Conservation (phyloP, 2,329 filamentous ascomycete genomes). For the Cladosporium colombiae region DNA sequence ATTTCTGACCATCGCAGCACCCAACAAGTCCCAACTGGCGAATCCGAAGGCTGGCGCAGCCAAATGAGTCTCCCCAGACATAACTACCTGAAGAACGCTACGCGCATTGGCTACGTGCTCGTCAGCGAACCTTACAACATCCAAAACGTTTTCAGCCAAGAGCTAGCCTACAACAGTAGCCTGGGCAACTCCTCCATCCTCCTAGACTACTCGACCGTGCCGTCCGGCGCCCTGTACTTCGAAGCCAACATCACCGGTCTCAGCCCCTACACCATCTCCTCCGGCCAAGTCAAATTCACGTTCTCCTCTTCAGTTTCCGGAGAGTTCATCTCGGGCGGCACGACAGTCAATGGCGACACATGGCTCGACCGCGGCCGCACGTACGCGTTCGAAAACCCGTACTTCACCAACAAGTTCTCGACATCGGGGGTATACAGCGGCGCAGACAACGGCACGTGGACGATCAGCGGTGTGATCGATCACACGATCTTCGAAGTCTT, state of each 20-base stretch:
- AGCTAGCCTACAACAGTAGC: conserved; percentile 46
- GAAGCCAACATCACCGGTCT: conserved; percentile 55
- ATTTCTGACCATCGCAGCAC: conserved; percentile 29
- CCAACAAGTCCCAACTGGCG: conserved; percentile 53
- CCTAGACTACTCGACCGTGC: conserved; percentile 53
- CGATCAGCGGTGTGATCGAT: conserved; percentile 55
- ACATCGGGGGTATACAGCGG: conserved; percentile 33
- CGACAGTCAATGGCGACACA: conserved; percentile 51
- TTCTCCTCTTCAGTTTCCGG: conserved; percentile 52
- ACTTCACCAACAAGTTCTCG: conserved; percentile 58
- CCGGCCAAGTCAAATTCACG: conserved; percentile 53
- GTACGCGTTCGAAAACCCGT: conserved; percentile 54
- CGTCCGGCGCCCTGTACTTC: conserved; percentile 56
- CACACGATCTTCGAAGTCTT: conserved; percentile 58
- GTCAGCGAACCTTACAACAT: conserved; percentile 54
- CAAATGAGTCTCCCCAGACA: conserved; percentile 55
- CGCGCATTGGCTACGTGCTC: conserved; percentile 55
- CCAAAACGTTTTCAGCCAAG: conserved; percentile 47
- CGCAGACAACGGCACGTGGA: conserved; percentile 37
- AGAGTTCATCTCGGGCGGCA: conserved; percentile 54
- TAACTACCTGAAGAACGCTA: conserved; percentile 54
- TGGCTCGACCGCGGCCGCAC: conserved; percentile 55
- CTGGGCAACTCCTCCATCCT: conserved; percentile 52
- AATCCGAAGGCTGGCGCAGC: conserved; percentile 55
- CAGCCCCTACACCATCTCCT: conserved; percentile 29